These are phyloP conservation scores for Caryopteris hybrid DNA, from an alignment of 305 asterid species.

Conservation along the genomic window DNA sequence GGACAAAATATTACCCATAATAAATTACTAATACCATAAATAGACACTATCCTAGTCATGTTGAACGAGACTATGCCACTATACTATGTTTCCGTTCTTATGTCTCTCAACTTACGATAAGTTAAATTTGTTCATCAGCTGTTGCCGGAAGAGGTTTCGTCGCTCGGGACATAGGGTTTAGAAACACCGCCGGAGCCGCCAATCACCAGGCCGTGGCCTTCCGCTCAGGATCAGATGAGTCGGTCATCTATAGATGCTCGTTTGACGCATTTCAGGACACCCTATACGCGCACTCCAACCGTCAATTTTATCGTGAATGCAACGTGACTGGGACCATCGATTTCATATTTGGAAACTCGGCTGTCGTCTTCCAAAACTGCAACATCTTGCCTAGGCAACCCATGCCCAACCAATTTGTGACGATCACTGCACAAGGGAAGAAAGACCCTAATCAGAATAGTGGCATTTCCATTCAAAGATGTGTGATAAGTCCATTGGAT, in stretches of 20 bases:
- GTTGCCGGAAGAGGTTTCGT: conserved; percentile 62
- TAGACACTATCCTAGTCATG: no score
- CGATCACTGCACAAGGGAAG: conserved; percentile 89
- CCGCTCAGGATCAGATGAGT: conserved; percentile 65
- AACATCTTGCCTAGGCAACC: conserved; percentile 78
- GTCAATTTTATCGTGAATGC: conserved; percentile 84
- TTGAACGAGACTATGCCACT: background rate
- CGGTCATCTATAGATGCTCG: conserved; percentile 53
- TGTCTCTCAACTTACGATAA: background rate
- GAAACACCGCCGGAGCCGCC: conserved; percentile 71
- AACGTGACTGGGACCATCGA: conserved; percentile 75
- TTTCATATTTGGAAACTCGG: conserved; percentile 86
- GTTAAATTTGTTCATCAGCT: conserved; percentile 26
- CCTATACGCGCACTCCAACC: conserved; percentile 72
- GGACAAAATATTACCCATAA: background rate
- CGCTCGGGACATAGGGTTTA: conserved; percentile 62
- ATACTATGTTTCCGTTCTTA: no score
- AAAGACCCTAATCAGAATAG: conserved; percentile 67
- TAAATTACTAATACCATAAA: no score
- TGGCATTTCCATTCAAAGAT: conserved; percentile 68
- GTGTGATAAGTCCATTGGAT: conserved; percentile 39
- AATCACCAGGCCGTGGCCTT: conserved; percentile 89
- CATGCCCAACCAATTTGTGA: conserved; percentile 58
- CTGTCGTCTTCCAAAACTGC: conserved; percentile 73
- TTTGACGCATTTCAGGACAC: conserved; percentile 85